Evolutionary conservation across 2,329 filamentous ascomycete species (phyloP), one percentile per base, ranked within the genome.

Genomic region (Beauveria caledonica): DNA sequence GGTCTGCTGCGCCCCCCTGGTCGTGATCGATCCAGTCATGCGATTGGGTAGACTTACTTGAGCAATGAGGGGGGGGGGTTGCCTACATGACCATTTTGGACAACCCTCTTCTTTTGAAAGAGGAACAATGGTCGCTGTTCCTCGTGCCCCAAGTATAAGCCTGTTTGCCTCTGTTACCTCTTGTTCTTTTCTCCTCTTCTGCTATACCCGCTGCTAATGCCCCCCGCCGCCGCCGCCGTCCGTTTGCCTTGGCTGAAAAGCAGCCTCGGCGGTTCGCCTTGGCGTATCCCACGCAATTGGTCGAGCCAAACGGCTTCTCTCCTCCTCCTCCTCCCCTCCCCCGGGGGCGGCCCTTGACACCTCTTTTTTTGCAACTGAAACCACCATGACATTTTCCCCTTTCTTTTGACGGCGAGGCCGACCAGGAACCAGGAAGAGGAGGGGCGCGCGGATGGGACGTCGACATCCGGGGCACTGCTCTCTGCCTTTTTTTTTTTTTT

Each of bases 261-360:
- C 17, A 48, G 54, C 54, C 54, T 58, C 45, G 33, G 54, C 54
- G 54, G 44, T 58, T 58, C 54, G 54, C 33, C 54, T 50, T 58
- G 45, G 29, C 54, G 29, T 49, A 40, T 58, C 40, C 45, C 54
- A 58, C 42, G 9, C 44, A 49, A 58, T 49, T 49, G 45, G 54
- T 58, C 45, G 15, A 49, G 33, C 54, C 54, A 49, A 39, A 58
- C 54, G 54, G 54, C 44, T 58, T 25, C 15, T 36, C 13, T 44
- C 53, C 53, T 33, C 29, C 29, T 33, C 29, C 29, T 33, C 29
- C 29, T 33, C 29, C n/a, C n/a, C n/a, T n/a, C n/a, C n/a, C n/a
- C n/a, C n/a, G n/a, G n/a, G n/a, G n/a, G n/a, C 33, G 15, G 45
- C 21, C 15, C 45, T n/a, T 42, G 21, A 10, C 23, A 36, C 27